phyloP scores from a whole-genome alignment of 352 stramenopile species.

The Pythium coloratum region DNA sequence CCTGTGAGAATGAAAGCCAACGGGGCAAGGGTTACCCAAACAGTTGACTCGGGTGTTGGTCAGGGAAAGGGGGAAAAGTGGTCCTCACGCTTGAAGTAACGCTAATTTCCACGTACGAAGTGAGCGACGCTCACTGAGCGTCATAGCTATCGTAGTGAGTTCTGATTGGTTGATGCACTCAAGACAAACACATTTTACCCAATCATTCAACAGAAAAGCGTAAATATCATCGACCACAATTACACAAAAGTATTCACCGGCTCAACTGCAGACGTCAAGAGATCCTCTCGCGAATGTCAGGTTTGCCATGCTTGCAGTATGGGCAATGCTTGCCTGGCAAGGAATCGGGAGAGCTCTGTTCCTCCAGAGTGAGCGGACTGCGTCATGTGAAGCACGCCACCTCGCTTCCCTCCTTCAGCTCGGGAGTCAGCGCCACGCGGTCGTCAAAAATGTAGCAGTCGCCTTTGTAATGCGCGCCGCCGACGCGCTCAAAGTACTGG shows the following conservation, averaged over 20 bases:
- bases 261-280: background rate
- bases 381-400: conserved; percentile 60
- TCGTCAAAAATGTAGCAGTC: conserved; percentile 86
- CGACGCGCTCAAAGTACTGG: conserved; percentile 79
- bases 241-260: conserved; percentile 25
- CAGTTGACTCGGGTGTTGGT: background rate
- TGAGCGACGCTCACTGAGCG: background rate
- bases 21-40: conserved; percentile 2
- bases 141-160: background rate
- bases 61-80: conserved; percentile 3
- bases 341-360: conserved; percentile 48
- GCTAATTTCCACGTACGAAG: background rate
- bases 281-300: conserved; percentile 35
- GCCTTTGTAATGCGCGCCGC: conserved; percentile 62
- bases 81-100: background rate
- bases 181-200: background rate
- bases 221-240: background rate
- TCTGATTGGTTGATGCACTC: background rate
- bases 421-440: conserved; percentile 62
- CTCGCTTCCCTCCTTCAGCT: conserved; percentile 43
- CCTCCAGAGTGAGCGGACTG: conserved; percentile 50
- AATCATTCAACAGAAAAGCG: conserved; percentile 5
- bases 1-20: conserved; percentile 1
- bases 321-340: conserved; percentile 44
- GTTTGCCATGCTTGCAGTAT: conserved; percentile 58